A percentile compares a stretch with the other conserved stretches of the same genome.
Conservation (phyloP, 1,284 basidiomycete genomes). For the Neolentinus lepideus region DNA sequence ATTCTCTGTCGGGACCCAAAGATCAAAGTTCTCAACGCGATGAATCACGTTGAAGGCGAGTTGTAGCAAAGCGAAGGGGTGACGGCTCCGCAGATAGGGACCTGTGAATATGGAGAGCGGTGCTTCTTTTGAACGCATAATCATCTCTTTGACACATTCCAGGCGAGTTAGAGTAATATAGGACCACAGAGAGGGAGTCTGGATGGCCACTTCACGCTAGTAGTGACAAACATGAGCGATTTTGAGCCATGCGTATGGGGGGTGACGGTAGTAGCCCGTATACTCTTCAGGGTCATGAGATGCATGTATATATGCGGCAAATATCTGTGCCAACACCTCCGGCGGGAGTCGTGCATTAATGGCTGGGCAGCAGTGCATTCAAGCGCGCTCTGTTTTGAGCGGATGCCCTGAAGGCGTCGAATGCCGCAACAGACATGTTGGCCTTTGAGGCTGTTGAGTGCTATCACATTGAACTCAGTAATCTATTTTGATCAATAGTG, state of each 20-base stretch:
- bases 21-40: too few relatives aligned
- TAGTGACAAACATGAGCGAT: conserved; percentile 9
- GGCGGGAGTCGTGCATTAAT: not conserved
- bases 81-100: too few relatives aligned
- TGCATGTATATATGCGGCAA: not conserved
- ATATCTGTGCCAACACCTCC: not conserved
- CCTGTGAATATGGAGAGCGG: not conserved
- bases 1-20: too few relatives aligned
- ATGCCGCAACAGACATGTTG: too few relatives aligned
- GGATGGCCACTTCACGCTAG: conserved; percentile 9
- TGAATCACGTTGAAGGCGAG: too few relatives aligned
- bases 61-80: too few relatives aligned
- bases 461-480: too few relatives aligned
- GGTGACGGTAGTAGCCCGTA: not conserved
- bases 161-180: not conserved
- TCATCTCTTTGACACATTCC: not conserved
- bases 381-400: not conserved
- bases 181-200: conserved; percentile 6
- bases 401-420: too few relatives aligned
- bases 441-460: too few relatives aligned
- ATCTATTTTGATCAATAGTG: too few relatives aligned
- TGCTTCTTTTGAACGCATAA: not conserved
- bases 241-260: not conserved
- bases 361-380: not conserved
- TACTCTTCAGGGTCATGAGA: not conserved